Base-by-base conservation (phyloP, 768 basidiomycete species). In the Sporobolomyces roseus region DNA sequence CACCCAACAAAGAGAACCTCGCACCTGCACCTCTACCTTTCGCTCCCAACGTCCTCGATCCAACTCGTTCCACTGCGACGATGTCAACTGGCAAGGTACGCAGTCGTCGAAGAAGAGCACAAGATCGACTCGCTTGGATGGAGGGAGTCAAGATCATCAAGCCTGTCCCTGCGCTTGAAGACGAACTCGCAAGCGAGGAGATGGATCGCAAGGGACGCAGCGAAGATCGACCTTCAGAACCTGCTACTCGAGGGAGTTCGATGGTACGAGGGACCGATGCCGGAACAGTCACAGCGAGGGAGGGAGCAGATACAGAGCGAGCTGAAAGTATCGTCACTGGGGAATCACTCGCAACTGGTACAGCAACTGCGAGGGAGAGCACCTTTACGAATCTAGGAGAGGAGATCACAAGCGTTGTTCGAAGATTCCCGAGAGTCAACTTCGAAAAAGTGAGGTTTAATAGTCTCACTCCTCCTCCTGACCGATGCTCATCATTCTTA, bases 361-460 rank as follows among this genome's bases (percentile, higher is more conserved):
- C 74, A 67, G 43, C 65, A 66, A 61, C 74, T 66, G 58, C 72
- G 67, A 65, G 73, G 72, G 65, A 71, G 66, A 4, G 74, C 27
- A 38, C 51, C 9, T 68, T 66, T 38, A 56, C 56, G 10, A 71
- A 70, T 27, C 46, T 73, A 6, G 74, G 70, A 10, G 67, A 73
- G 45, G 74, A 75, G 62, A 72, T 77, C 27, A 73, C 73, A 27
- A 63, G 84, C 12, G 90, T 89, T 12, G 80, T 89, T 36, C 85
- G 82, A 9, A 86, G 84, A 72, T 82, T 92, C 29, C 84, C 84
- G 13, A 89, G 88, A 75, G 85, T 91, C 75, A 89, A 87, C 69
- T 85, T 93, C 16, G 93, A 94, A 77, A 92, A 90, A 83, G 90
- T 88, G 62, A 36, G 52, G 9, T 4, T 17, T 41, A 9, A 9